Evolutionary conservation across 108 stramenopile genomes (phyloP).

Genomic region (Seminavis robusta): DNA sequence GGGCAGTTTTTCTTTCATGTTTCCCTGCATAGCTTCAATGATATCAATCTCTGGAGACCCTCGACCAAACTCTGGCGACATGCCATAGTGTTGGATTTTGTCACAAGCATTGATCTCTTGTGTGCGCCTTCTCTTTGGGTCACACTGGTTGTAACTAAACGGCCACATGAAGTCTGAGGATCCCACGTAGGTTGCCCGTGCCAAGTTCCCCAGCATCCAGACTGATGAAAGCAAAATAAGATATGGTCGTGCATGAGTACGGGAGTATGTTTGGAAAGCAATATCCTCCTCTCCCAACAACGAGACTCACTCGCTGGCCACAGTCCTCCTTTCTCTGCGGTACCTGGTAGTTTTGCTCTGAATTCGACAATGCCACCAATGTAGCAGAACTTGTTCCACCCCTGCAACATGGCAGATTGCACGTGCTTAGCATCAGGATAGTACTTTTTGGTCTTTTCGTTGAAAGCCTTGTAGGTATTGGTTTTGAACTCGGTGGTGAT

Average conservation of each 20-base stretch:
- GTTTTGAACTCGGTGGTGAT: conserved; percentile 63
- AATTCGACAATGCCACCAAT: conserved; percentile 89
- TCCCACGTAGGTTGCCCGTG: conserved; percentile 86
- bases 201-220: conserved; percentile 89
- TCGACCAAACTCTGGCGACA: conserved; percentile 60
- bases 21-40: conserved; percentile 88
- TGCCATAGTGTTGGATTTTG: conserved; percentile 75
- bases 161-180: conserved; percentile 91
- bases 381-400: conserved; percentile 93
- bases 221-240: too few relatives aligned
- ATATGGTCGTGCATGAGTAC: too few relatives aligned
- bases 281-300: background rate
- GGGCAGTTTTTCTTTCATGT: conserved; percentile 44
- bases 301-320: conserved; percentile 85
- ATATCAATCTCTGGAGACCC: conserved; percentile 92
- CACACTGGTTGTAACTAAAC: conserved; percentile 83
- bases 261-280: background rate
- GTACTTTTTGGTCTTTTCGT: conserved; percentile 75
- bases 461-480: conserved; percentile 74
- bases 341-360: conserved; percentile 77
- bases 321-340: conserved; percentile 64
- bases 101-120: conserved; percentile 83
- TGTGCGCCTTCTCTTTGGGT: conserved; percentile 45
- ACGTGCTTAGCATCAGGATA: conserved; percentile 71
- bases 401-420: conserved; percentile 83